phyloP scores from a whole-genome alignment of 768 basidiomycete species.

The Favolaschia claudopus region DNA sequence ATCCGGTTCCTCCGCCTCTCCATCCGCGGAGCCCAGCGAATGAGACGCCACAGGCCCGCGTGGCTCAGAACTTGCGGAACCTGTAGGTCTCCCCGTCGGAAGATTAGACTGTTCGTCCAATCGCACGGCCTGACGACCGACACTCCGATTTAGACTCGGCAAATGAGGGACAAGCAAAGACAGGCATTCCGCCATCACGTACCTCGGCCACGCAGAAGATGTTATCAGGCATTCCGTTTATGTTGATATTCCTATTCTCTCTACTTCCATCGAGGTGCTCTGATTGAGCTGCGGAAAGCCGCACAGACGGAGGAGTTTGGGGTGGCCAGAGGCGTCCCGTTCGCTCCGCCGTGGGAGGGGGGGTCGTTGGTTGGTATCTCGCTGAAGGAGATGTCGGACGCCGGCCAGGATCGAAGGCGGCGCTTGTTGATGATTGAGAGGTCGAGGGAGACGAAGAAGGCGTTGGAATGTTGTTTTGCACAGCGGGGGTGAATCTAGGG shows the following conservation, averaged over 20 bases:
- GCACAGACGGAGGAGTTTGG: conserved; percentile 1
- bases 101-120: conserved; percentile 12
- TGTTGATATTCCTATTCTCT: neutral
- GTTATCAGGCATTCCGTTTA: neutral
- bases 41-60: conserved; percentile 16
- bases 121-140: conserved; percentile 19
- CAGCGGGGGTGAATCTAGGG: too few relatives aligned
- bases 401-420: neutral
- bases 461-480: too few relatives aligned
- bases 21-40: conserved; percentile 9
- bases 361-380: conserved; percentile 1
- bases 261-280: neutral
- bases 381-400: neutral
- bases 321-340: conserved; percentile 11
- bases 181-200: neutral
- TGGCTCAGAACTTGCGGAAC: conserved; percentile 26
- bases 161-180: neutral
- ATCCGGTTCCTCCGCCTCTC: neutral
- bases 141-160: conserved; percentile 10
- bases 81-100: conserved; percentile 24
- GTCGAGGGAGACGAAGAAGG: conserved; percentile 4
- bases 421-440: neutral
- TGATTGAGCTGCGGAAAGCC: neutral
- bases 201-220: conserved; percentile 1
- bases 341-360: conserved; percentile 19